Conservation (phyloP, 78 protist genomes). For the Cavenderia fasciculata region DNA sequence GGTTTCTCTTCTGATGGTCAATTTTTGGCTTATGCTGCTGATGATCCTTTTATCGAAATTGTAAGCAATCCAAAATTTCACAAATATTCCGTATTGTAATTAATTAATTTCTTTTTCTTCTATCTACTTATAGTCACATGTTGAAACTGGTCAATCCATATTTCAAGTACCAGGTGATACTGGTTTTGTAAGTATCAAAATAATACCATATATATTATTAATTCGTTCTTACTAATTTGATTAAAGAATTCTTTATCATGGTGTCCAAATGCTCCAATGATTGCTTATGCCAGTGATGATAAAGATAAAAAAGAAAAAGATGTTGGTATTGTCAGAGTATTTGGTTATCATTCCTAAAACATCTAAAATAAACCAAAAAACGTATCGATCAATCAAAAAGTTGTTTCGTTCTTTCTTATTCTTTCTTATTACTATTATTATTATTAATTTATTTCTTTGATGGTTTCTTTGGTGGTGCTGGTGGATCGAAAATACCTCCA, state of each 20-base stretch:
- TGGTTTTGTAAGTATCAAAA: conserved; percentile 3
- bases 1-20: conserved; percentile 70
- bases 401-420: background rate
- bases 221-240: background rate
- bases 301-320: conserved; percentile 32
- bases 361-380: background rate
- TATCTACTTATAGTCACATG: conserved; percentile 17
- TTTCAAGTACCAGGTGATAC: background rate
- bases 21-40: conserved; percentile 51
- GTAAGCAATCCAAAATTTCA: conserved; percentile 9
- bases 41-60: conserved; percentile 44
- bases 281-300: conserved; percentile 37
- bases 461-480: background rate
- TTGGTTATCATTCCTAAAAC: conserved; percentile 26
- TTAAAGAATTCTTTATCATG: conserved; percentile 22
- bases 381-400: background rate
- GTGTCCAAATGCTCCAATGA: conserved; percentile 52
- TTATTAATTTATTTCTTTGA: conserved; percentile 2
- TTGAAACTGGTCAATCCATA: conserved; percentile 71
- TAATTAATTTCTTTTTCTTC: background rate
- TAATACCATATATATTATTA: background rate
- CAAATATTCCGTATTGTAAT: background rate
- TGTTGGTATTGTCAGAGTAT: conserved; percentile 34
- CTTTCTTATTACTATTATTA: background rate
- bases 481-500: conserved; percentile 38